These are phyloP conservation scores for Astraeus odoratus DNA, from an alignment of 768 basidiomycete species.

Conservation along the genomic window DNA sequence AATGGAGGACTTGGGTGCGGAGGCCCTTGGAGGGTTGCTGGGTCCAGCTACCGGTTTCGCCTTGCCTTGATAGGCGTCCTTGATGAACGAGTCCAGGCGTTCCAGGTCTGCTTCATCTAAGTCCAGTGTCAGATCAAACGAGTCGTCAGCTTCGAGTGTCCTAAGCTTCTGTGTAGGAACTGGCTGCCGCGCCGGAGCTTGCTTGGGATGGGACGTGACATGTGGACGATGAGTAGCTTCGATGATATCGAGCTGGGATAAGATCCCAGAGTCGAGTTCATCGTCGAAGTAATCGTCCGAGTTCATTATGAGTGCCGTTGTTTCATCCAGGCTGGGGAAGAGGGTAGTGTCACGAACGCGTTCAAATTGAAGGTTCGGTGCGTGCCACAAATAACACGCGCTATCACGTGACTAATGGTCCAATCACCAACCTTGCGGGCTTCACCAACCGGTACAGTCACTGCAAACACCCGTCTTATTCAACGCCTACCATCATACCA, in stretches of 20 bases:
- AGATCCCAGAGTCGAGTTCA: constrained; percentile 52
- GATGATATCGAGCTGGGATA: constrained; percentile 61
- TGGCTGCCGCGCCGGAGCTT: constrained; percentile 13
- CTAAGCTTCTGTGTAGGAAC: constrained; percentile 1
- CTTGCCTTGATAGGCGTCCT: constrained; percentile 38
- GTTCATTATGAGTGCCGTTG: too few relatives aligned
- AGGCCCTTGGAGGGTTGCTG: constrained; percentile 15
- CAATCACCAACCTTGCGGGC: not conserved
- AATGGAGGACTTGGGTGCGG: constrained; percentile 32
- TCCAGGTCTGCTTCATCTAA: constrained; percentile 50
- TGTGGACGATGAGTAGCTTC: constrained; percentile 47
- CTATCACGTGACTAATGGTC: constrained; percentile 11
- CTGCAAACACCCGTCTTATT: not conserved
- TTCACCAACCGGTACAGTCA: not conserved
- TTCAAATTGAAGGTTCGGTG: not conserved
- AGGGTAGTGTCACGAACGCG: not conserved
- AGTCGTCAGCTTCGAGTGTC: constrained; percentile 32
- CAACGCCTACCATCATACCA: not conserved
- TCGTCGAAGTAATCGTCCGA: constrained; percentile 73
- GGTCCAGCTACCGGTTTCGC: constrained; percentile 36
- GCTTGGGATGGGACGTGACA: constrained; percentile 9
- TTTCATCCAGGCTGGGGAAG: too few relatives aligned
- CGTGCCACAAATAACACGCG: constrained; percentile 1
- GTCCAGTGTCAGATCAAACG: constrained; percentile 50
- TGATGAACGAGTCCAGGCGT: constrained; percentile 46